Evolutionary conservation across 2,329 filamentous ascomycete species (phyloP).

Genomic region (Stagonosporopsis rhizophila): DNA sequence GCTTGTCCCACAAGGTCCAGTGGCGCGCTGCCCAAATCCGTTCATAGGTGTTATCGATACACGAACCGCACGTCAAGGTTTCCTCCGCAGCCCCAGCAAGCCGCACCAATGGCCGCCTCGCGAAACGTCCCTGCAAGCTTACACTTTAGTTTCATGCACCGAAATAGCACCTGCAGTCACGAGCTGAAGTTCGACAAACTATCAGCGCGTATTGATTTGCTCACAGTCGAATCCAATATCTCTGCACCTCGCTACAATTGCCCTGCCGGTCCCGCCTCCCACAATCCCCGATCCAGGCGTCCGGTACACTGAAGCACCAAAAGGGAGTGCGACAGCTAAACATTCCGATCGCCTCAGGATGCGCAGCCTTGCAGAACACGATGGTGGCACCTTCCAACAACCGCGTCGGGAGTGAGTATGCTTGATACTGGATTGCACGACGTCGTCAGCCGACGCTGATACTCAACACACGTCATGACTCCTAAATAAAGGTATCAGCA

Average conservation of each 20-base stretch:
- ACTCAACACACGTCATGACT: constrained; percentile 12
- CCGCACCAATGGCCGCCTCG: constrained; percentile 10
- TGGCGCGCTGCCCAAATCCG: constrained; percentile 11
- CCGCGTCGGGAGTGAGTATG: background rate
- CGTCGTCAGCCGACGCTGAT: constrained; percentile 1
- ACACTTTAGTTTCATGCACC: constrained; percentile 1
- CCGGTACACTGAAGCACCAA: constrained; percentile 2
- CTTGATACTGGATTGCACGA: constrained; percentile 5
- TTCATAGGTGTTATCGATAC: constrained; percentile 28
- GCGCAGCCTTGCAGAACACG: constrained; percentile 12
- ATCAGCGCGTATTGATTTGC: constrained; percentile 8
- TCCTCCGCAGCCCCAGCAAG: constrained; percentile 19
- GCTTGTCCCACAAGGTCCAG: constrained; percentile 12
- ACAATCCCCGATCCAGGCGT: constrained; percentile 15
- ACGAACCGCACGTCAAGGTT: constrained; percentile 26
- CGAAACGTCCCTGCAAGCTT: constrained; percentile 15
- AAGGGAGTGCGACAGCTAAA: constrained; percentile 12
- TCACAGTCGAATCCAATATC: background rate
- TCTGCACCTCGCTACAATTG: constrained; percentile 14
- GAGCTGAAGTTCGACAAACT: constrained; percentile 5
- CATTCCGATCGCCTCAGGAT: constrained; percentile 10
- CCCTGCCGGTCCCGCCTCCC: constrained; percentile 14
- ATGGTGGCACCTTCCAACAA: constrained; percentile 1
- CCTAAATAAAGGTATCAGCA: background rate
- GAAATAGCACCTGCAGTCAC: constrained; percentile 5